Percentiles rank a stretch among this genome's conserved stretches.
These are phyloP conservation scores for Letharia columbiana DNA, from an alignment of 495 filamentous ascomycete species.

Conservation along the genomic window DNA sequence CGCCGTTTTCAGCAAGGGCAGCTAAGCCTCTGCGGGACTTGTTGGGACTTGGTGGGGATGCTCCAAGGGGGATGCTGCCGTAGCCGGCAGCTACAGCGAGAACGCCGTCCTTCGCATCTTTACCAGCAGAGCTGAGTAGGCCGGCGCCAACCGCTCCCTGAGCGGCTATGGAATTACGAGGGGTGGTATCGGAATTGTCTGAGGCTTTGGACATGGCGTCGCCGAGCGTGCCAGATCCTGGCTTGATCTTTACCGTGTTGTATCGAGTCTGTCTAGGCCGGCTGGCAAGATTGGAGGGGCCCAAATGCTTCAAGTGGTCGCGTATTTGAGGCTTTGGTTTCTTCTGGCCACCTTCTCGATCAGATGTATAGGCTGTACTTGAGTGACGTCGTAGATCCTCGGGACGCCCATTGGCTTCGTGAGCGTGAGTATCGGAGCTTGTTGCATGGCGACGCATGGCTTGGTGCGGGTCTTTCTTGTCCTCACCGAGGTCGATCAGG, in stretches of 20 bases:
- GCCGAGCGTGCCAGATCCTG: slow-evolving; percentile 33
- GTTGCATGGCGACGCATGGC: slow-evolving; percentile 16
- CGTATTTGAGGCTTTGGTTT: slow-evolving; percentile 52
- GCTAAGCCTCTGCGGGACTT: slow-evolving; percentile 21
- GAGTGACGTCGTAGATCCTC: slow-evolving; percentile 43
- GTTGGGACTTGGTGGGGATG: slow-evolving; percentile 28
- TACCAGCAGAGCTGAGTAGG: slow-evolving; percentile 42
- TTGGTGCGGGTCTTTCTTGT: slow-evolving; percentile 23
- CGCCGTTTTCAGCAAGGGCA: slow-evolving; percentile 21
- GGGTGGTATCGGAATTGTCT: slow-evolving; percentile 12
- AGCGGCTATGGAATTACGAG: slow-evolving; percentile 24
- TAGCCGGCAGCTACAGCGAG: slow-evolving; percentile 59
- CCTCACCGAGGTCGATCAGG: slow-evolving; percentile 34
- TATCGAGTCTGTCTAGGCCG: slow-evolving; percentile 78
- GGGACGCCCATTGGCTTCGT: slow-evolving; percentile 13
- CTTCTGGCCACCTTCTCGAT: slow-evolving; percentile 25
- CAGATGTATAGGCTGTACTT: slow-evolving; percentile 29
- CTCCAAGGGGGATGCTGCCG: slow-evolving; percentile 42
- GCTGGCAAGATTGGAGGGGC: slow-evolving; percentile 83
- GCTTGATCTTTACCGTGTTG: slow-evolving; percentile 86
- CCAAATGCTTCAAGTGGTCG: slow-evolving; percentile 81
- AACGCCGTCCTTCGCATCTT: slow-evolving; percentile 58
- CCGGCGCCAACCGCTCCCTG: slow-evolving; percentile 46
- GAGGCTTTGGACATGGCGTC: slow-evolving; percentile 19
- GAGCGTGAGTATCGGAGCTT: slow-evolving; percentile 5